Evolutionary conservation across 2,329 filamentous ascomycete genomes (phyloP).

Genomic region (Colletotrichum truncatum): DNA sequence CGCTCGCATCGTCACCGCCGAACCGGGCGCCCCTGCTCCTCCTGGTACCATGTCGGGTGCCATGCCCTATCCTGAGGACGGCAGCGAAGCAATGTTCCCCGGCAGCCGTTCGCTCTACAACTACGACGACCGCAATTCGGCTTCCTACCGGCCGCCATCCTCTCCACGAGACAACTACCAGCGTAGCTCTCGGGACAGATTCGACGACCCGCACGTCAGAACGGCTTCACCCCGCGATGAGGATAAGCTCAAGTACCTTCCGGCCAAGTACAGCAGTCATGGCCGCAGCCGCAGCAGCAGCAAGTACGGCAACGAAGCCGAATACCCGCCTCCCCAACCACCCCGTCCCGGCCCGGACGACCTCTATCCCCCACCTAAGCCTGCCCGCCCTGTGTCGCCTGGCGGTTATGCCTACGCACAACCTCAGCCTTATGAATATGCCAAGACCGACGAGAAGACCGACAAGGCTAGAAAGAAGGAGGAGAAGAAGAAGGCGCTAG

Average conservation of each 20-base stretch:
- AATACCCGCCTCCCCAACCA: conserved; percentile 38
- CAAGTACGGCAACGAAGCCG: conserved; percentile 29
- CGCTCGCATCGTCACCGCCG: conserved; percentile 29
- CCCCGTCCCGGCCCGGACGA: conserved; percentile 39
- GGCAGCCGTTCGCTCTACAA: conserved; percentile 46
- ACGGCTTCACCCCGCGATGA: conserved; percentile 37
- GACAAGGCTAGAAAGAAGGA: conserved; percentile 39
- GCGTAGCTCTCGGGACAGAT: conserved; percentile 46
- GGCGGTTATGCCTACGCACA: conserved; percentile 38
- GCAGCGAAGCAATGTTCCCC: conserved; percentile 47
- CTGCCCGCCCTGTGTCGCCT: conserved; percentile 29
- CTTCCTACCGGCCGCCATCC: conserved; percentile 45
- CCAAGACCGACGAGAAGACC: conserved; percentile 28
- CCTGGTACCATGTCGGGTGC: conserved; percentile 31
- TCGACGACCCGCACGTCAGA: conserved; percentile 38
- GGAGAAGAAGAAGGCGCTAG: conserved; percentile 41
- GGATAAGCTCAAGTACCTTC: conserved; percentile 54
- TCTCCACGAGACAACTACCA: conserved; percentile 46
- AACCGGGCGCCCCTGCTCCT: conserved; percentile 9
- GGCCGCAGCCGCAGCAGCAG: conserved; percentile 37
- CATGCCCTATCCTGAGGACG: conserved; percentile 50
- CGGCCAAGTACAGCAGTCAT: conserved; percentile 55
- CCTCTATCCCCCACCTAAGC: conserved; percentile 40
- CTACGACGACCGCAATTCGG: conserved; percentile 43
- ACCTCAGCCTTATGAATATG: conserved; percentile 39